Evolutionary conservation across 306 rosid species (phyloP).

Genomic region (Nissolia schottii): DNA sequence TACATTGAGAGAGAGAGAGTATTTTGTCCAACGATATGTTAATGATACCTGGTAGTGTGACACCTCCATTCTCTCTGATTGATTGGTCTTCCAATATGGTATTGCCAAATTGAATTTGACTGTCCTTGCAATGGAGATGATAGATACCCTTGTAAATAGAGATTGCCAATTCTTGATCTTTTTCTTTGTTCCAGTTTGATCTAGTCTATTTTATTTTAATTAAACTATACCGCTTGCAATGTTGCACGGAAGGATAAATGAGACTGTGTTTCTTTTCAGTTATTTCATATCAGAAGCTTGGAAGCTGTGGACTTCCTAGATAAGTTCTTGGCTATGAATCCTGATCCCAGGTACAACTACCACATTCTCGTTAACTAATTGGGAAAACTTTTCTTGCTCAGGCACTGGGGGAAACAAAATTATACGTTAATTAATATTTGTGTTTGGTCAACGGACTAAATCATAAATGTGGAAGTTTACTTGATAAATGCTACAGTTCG

Average conservation of each 20-base stretch:
- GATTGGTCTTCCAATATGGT: neutral
- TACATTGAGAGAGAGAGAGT: neutral
- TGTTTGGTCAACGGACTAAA: slow-evolving; percentile 7
- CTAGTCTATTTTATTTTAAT: neutral
- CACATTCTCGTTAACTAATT: slow-evolving; percentile 16
- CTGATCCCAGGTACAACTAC: slow-evolving; percentile 60
- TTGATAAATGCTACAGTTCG: neutral
- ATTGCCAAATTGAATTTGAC: neutral
- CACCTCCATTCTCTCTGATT: neutral
- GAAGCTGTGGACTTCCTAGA: slow-evolving; percentile 84
- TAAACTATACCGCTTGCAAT: neutral
- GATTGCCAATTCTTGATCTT: neutral
- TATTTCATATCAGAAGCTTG: slow-evolving; percentile 58
- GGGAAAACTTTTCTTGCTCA: neutral
- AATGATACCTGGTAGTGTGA: too few relatives aligned
- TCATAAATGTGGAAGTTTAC: neutral
- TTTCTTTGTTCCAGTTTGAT: neutral
- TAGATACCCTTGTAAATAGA: neutral
- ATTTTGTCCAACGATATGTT: too few relatives aligned
- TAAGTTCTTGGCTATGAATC: slow-evolving; percentile 75
- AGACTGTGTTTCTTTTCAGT: slow-evolving; percentile 35
- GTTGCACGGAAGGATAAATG: slow-evolving; percentile 20
- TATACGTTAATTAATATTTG: neutral
- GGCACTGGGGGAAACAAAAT: neutral
- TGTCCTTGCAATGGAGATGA: neutral